phyloP scores from a whole-genome alignment of 2,329 filamentous ascomycete species.

The Pseudogymnoascus sp. region DNA sequence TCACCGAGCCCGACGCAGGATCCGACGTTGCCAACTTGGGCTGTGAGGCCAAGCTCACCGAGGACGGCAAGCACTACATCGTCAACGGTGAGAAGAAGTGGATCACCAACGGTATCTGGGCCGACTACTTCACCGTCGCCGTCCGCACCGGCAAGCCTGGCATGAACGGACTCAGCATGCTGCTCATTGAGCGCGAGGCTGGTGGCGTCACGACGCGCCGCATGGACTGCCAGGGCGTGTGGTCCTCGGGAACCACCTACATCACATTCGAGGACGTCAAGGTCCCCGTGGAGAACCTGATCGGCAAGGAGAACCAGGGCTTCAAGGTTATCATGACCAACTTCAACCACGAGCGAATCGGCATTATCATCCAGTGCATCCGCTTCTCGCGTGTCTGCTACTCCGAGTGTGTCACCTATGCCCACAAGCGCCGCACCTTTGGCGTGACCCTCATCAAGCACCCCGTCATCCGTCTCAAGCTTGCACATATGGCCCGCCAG shows the following conservation, averaged over 20 bases:
- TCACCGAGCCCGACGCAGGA: constrained; percentile 93
- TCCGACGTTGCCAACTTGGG: constrained; percentile 91
- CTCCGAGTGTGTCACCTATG: constrained; percentile 93
- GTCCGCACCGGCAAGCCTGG: constrained; percentile 81
- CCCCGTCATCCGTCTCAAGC: constrained; percentile 93
- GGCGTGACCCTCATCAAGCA: constrained; percentile 95
- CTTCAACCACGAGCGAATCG: constrained; percentile 98
- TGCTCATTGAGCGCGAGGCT: constrained; percentile 79
- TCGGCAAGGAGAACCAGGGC: constrained; percentile 96
- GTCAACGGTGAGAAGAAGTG: constrained; percentile 99
- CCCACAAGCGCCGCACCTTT: constrained; percentile 93
- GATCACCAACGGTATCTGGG: constrained; percentile 98
- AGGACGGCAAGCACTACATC: constrained; percentile 97
- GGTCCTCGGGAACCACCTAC: constrained; percentile 91
- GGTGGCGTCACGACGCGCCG: constrained; percentile 84
- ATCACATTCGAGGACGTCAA: constrained; percentile 99
- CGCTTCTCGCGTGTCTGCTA: constrained; percentile 95
- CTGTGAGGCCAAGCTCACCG: constrained; percentile 88
- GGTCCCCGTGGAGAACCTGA: constrained; percentile 96
- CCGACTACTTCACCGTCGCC: constrained; percentile 94
- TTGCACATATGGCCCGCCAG: constrained; percentile 96
- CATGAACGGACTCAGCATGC: constrained; percentile 85
- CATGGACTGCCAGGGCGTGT: constrained; percentile 98
- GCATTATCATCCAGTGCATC: constrained; percentile 94
- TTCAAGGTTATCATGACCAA: constrained; percentile 99